Evolutionary conservation across 345 rosid species (phyloP), one percentile per base, ranked within the genome.

Genomic region (Citrus sp.): DNA sequence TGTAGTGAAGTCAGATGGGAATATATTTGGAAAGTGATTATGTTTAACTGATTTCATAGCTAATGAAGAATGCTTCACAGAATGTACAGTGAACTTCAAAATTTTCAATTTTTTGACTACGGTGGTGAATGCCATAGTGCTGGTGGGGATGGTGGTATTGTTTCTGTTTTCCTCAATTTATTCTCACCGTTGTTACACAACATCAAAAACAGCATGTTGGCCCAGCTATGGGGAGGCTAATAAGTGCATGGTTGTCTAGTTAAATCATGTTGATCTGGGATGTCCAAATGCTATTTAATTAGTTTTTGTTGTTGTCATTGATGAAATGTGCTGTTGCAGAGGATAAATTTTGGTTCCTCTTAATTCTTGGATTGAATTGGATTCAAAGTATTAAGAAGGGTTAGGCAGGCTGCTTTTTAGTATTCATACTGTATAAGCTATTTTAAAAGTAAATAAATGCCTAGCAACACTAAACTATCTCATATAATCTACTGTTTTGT

Each of bases 401-500:
- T 70, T 34, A 13, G 16, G 16, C 1, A 9, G 66, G 78, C 9
- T 22, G 38, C 40, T 37, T 71, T 71, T 22, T 24, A 38, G 69
- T 27, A 40, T 40, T 21, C 65, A 37, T 25, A 35, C 30, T 67
- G 38, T 19, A 7, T 51, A 14, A 18, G 28, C 1, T 21, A 28
- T 67, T 30, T 12, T 34, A 32, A 74, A 74, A 54, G 56, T 21
- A 66, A 38, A 56, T 46, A 60, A 78, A 64, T 71, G 22, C 42
- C 61, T 49, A 54, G 54, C 66, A 16, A 3, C 73, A n/a, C 32
- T 27, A 35, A 5, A 10, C 16, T n/a, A 37, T 63, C 67, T 34
- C 34, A 74, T 42, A 21, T 19, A 59, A 81, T 74, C 63, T 68
- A 59, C 62, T 81, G 18, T 62, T 19, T 66, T 82, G 28, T 67